Evolutionary conservation across 2,329 filamentous ascomycete genomes (phyloP).

Genomic region (Aspergillus caelatus): DNA sequence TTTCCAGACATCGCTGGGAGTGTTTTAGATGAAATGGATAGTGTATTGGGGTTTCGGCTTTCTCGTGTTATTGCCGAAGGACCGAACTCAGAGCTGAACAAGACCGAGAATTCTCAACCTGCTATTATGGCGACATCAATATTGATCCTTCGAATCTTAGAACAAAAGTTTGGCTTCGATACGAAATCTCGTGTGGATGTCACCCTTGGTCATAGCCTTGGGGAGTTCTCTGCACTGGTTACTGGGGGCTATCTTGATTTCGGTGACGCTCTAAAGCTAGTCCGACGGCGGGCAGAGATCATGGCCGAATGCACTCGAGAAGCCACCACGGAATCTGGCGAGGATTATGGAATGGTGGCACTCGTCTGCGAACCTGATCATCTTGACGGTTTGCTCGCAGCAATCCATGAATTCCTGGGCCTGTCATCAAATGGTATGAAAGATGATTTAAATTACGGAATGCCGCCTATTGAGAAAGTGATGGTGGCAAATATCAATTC

Average conservation of each 20-base stretch:
- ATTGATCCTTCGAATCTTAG: slow-evolving; percentile 83
- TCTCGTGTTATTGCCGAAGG: slow-evolving; percentile 78
- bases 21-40: slow-evolving; percentile 85
- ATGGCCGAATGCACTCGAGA: slow-evolving; percentile 77
- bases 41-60: slow-evolving; percentile 72
- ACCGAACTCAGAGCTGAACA: slow-evolving; percentile 74
- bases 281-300: slow-evolving; percentile 75
- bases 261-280: slow-evolving; percentile 74
- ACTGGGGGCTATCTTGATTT: slow-evolving; percentile 80
- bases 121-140: slow-evolving; percentile 96
- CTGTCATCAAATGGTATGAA: slow-evolving; percentile 67
- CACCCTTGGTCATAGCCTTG: slow-evolving; percentile 85
- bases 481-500: slow-evolving; percentile 92
- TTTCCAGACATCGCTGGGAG: slow-evolving; percentile 77
- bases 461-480: slow-evolving; percentile 81
- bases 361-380: slow-evolving; percentile 84
- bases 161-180: slow-evolving; percentile 80
- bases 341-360: slow-evolving; percentile 92
- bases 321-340: slow-evolving; percentile 68
- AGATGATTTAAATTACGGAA: slow-evolving; percentile 67
- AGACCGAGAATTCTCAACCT: slow-evolving; percentile 86
- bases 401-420: slow-evolving; percentile 78
- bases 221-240: slow-evolving; percentile 89
- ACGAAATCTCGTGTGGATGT: slow-evolving; percentile 73
- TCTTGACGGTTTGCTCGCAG: slow-evolving; percentile 68